A percentile compares a stretch with the other conserved stretches of the same genome.
phyloP scores from a whole-genome alignment of 768 basidiomycete species.

The Tylopilus vinaceipallidus region DNA sequence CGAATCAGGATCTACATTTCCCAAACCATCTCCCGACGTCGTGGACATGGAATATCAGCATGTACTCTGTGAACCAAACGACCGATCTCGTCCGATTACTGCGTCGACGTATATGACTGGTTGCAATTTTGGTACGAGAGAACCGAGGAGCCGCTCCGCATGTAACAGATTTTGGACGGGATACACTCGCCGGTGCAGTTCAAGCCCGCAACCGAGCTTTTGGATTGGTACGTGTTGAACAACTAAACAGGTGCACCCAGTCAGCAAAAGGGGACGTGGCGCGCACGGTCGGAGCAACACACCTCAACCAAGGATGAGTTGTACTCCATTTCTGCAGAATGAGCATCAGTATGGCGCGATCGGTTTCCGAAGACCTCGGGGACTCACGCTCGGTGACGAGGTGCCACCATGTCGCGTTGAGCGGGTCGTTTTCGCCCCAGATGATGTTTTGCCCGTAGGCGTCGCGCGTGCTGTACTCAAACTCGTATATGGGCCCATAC shows the following conservation, averaged over 20 bases:
- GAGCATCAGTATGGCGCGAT: background rate
- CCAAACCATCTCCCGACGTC: no score
- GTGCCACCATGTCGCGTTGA: constrained; percentile 83
- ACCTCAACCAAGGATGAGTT: constrained; percentile 24
- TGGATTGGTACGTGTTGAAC: constrained; percentile 71
- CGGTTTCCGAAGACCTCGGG: background rate
- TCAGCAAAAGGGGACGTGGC: no score
- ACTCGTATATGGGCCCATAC: constrained; percentile 55
- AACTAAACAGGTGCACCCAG: constrained; percentile 33
- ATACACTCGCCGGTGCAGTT: constrained; percentile 58
- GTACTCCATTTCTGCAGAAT: constrained; percentile 22
- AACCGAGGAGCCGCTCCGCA: constrained; percentile 64
- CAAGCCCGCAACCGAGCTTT: constrained; percentile 50
- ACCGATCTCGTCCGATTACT: constrained; percentile 19
- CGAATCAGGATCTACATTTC: no score
- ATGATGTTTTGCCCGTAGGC: constrained; percentile 53
- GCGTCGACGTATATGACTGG: constrained; percentile 60
- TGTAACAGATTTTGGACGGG: constrained; percentile 66
- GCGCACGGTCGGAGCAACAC: no score
- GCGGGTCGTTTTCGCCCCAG: constrained; percentile 61
- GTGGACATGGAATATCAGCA: no score
- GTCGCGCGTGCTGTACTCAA: constrained; percentile 68
- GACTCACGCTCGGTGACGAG: constrained; percentile 62
- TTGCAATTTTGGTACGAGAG: constrained; percentile 58
- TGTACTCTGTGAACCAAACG: no score